phyloP scores from a whole-genome alignment of 2,329 filamentous ascomycete genomes.

The Fusarium lyarnte region DNA sequence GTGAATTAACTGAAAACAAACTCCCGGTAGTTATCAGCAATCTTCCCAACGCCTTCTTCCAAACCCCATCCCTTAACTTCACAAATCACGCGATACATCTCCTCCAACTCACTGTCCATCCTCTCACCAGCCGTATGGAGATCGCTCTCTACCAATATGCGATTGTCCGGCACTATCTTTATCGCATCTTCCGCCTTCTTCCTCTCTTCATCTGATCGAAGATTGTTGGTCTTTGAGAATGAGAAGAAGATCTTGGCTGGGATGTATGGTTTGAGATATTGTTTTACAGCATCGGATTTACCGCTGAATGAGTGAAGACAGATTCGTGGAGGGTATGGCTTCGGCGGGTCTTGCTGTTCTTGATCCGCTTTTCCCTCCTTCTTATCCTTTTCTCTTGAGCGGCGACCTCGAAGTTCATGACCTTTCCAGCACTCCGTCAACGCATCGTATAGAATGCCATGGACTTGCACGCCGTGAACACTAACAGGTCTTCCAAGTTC shows the following conservation, averaged over 20 bases:
- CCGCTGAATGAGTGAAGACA: conserved; percentile 93
- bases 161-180: conserved; percentile 75
- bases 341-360: conserved; percentile 43
- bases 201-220: conserved; percentile 60
- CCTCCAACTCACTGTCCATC: conserved; percentile 80
- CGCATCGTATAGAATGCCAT: conserved; percentile 72
- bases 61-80: conserved; percentile 77
- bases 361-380: background rate
- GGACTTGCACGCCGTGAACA: conserved; percentile 76
- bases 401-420: conserved; percentile 66
- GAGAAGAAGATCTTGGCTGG: conserved; percentile 84
- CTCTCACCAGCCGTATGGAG: conserved; percentile 79
- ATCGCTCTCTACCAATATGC: conserved; percentile 86
- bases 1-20: conserved; percentile 66
- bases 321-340: conserved; percentile 79
- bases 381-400: conserved; percentile 48
- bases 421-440: conserved; percentile 71
- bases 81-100: conserved; percentile 77
- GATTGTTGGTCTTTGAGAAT: conserved; percentile 84
- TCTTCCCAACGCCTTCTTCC: conserved; percentile 70
- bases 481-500: conserved; percentile 71
- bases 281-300: conserved; percentile 74
- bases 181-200: conserved; percentile 70
- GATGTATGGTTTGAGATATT: conserved; percentile 76
- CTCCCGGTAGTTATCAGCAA: conserved; percentile 77